phyloP scores from a whole-genome alignment of 805 yeast genomes.

The Teunomyces gatunensis region DNA sequence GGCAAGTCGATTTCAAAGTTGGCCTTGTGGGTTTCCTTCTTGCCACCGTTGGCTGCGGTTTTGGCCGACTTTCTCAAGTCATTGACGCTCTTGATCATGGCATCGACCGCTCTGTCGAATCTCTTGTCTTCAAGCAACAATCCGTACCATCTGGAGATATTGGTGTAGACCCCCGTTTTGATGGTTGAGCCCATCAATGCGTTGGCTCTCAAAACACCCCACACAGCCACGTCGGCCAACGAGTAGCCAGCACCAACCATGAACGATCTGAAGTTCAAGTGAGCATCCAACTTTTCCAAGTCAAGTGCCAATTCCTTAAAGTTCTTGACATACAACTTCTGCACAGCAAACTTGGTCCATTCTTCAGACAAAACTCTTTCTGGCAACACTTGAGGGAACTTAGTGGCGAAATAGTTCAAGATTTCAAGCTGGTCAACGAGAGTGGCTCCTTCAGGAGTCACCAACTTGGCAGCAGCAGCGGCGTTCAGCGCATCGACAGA shows the following conservation, averaged over 20 bases:
- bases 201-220: constrained; percentile 94
- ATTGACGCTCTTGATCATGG: constrained; percentile 62
- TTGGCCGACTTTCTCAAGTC: constrained; percentile 73
- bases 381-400: constrained; percentile 46
- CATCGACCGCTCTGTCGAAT: constrained; percentile 69
- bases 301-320: constrained; percentile 79
- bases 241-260: constrained; percentile 65
- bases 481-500: constrained; percentile 33
- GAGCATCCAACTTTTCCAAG: constrained; percentile 77
- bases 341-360: constrained; percentile 68
- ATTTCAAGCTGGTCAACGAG: constrained; percentile 42
- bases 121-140: constrained; percentile 63
- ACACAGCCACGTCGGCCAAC: constrained; percentile 79
- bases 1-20: constrained; percentile 90
- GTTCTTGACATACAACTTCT: constrained; percentile 74
- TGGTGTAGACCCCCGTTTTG: constrained; percentile 79
- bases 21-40: constrained; percentile 89
- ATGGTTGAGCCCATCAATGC: constrained; percentile 89
- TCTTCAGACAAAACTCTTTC: constrained; percentile 34
- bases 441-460: constrained; percentile 41
- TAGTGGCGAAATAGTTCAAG: constrained; percentile 48
- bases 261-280: constrained; percentile 81
- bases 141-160: constrained; percentile 91
- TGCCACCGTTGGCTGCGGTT: constrained; percentile 29
- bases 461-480: constrained; percentile 43